Base-by-base conservation (phyloP, 2,329 filamentous ascomycete species). In the Aphanoascus verrucosus region DNA sequence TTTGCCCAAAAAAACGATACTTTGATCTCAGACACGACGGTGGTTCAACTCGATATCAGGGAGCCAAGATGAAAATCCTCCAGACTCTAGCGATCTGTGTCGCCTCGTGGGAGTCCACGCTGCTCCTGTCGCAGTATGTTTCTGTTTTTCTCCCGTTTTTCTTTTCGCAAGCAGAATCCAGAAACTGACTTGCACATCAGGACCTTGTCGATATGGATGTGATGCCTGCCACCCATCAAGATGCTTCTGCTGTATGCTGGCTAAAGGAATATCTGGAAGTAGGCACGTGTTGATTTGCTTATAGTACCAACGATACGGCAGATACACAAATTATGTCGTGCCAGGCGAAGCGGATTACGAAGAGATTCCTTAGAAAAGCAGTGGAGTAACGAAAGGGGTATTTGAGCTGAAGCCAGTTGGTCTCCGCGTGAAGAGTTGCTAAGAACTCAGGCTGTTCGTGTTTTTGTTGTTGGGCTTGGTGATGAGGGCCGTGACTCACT, bases 331-430 rank as follows among this genome's bases (percentile, higher is more conserved):
- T 15, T 46, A 46, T 35, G 28, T 46, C 28, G 43, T 46, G n/a
- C 43, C 43, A 28, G 28, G 43, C n/a, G 43, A 46, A 46, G 43
- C 43, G n/a, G 31, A 46, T 35, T 46, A 46, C 34, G 12, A 45
- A 32, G 28, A 46, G 12, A 45, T n/a, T 7, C 34, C n/a, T 28
- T 5, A 4, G 43, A 46, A 32, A 4, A 8, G n/a, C 23, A 45
- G 28, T 45, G 15, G 20, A n/a, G 23, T 15, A 15, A n/a, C 23
- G 7, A 43, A 28, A 28, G 41, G 17, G 23, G 9, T 20, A 28
- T 28, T 4, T 28, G 23, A 28, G 23, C 23, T 28, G 23, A 7
- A 28, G 23, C 23, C 7, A 28, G 3, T 28, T 28, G 3, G 23
- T 7, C 23, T 7, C 3, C 3, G 23, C 23, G 23, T 28, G 7